Evolutionary conservation across 768 basidiomycete species (phyloP).

Genomic region (Lactarius pseudohatsudake): DNA sequence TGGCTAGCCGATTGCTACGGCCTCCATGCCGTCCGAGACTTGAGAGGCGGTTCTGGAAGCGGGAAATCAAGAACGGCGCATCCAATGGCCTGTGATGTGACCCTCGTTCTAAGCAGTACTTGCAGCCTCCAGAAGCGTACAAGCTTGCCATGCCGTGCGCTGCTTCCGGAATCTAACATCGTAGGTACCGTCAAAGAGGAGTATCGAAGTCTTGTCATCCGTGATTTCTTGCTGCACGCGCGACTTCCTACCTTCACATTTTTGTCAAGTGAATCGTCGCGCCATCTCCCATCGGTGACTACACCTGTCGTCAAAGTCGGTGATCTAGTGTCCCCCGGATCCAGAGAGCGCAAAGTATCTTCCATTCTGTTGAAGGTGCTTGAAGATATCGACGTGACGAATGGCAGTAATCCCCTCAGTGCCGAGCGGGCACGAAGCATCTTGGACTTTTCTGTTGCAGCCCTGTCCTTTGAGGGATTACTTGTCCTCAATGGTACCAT

Average conservation of each 20-base stretch:
- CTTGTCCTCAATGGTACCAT: slow-evolving; percentile 64
- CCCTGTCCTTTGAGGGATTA: slow-evolving; percentile 67
- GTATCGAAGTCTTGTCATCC: slow-evolving; percentile 54
- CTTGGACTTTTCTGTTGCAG: slow-evolving; percentile 66
- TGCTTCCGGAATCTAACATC: slow-evolving; percentile 69
- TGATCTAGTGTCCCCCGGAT: slow-evolving; percentile 48
- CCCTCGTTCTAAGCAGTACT: slow-evolving; percentile 61
- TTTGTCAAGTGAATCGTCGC: slow-evolving; percentile 20
- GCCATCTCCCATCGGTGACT: background rate
- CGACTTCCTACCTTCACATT: slow-evolving; percentile 47
- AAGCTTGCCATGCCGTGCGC: slow-evolving; percentile 46
- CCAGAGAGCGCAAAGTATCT: slow-evolving; percentile 62
- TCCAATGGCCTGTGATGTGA: slow-evolving; percentile 58
- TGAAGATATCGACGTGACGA: slow-evolving; percentile 48
- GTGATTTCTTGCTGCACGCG: slow-evolving; percentile 70
- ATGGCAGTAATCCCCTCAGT: slow-evolving; percentile 41
- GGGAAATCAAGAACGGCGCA: slow-evolving; percentile 47
- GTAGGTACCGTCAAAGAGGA: slow-evolving; percentile 62
- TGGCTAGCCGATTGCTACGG: slow-evolving; percentile 82
- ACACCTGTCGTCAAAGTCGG: slow-evolving; percentile 13
- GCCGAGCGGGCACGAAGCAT: slow-evolving; percentile 64
- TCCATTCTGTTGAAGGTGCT: slow-evolving; percentile 62
- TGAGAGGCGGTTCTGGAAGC: slow-evolving; percentile 39
- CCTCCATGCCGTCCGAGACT: slow-evolving; percentile 38
- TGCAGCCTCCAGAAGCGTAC: slow-evolving; percentile 54